Evolutionary conservation across 129 eudicot genomes (phyloP), one percentile per base, ranked within the genome.

Genomic region (Lactuca sativa): DNA sequence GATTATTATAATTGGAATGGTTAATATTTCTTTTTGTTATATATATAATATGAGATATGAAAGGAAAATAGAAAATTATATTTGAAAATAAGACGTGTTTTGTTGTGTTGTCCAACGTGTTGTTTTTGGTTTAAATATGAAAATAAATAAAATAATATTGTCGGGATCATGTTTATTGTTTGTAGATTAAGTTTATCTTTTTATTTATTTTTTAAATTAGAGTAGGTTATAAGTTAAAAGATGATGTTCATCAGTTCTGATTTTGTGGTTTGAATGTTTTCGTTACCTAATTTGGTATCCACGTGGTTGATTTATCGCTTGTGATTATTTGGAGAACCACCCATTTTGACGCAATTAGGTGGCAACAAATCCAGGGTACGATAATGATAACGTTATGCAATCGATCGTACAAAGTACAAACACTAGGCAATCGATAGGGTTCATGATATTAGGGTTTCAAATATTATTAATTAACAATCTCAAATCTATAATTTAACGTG

Each of bases 1-100:
- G 49, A 37, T 4, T n/a, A n/a, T 38, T 38, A 16, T 62, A 59
- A 33, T 12, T 59, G 64, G 64, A 59, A 59, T 59, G 64, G 18
- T 59, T 59, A 3, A 61, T 61, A 34, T 36, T 6, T 61, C 32
- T 61, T 41, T 10, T 61, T 21, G 30, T 61, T 61, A 61, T 37
- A 36, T 37, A 36, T 47, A 9, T 6, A 12, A 47, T 47, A 11
- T 11, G 15, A 47, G 2, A 25, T 25, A 25, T 25, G 30, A 12
- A 47, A 11, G 15, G 7, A 4, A 47, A 47, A 47, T 47, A 47
- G 52, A 47, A 44, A 10, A 47, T 47, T 10, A 9, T 47, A 47
- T 47, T 47, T 47, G 52, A 12, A 47, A 47, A 43, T 9, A 8
- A 43, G 49, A 47, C 52, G 52, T 47, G n/a, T 3, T 3, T 25